A percentile compares a stretch with the other conserved stretches of the same genome.
These are phyloP conservation scores for Rehmannia glutinosa DNA, from an alignment of 257 asterid genomes.

Conservation along the genomic window DNA sequence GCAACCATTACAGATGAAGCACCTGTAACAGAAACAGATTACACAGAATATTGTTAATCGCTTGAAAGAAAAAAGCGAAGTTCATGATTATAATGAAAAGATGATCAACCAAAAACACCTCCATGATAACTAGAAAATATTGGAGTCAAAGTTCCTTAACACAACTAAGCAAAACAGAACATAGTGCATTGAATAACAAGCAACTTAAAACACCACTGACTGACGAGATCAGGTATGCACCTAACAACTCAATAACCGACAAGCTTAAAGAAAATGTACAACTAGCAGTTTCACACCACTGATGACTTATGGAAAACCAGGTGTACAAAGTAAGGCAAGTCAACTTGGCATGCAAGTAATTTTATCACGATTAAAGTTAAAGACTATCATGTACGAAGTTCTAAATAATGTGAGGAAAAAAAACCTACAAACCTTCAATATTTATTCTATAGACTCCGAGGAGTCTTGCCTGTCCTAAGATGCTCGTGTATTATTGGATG, in stretches of 20 bases:
- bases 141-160: not conserved
- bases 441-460: too few relatives aligned
- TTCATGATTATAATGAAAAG: not conserved
- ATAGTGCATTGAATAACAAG: not conserved
- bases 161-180: slow-evolving; percentile 1
- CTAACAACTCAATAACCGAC: not conserved
- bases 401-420: too few relatives aligned
- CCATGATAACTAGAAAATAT: not conserved
- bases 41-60: not conserved
- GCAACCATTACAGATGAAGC: slow-evolving; percentile 97
- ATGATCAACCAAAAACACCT: not conserved
- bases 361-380: too few relatives aligned
- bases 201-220: slow-evolving; percentile 11
- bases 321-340: too few relatives aligned
- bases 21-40: slow-evolving; percentile 40
- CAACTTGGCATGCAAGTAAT: too few relatives aligned
- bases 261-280: too few relatives aligned
- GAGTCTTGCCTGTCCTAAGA: too few relatives aligned
- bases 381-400: too few relatives aligned
- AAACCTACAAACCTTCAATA: too few relatives aligned
- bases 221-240: slow-evolving; percentile 3
- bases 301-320: too few relatives aligned
- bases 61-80: slow-evolving; percentile 5
- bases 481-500: not conserved
- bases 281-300: too few relatives aligned